Conservation (phyloP, 805 yeast genomes). For the Starmerella kuoi region DNA sequence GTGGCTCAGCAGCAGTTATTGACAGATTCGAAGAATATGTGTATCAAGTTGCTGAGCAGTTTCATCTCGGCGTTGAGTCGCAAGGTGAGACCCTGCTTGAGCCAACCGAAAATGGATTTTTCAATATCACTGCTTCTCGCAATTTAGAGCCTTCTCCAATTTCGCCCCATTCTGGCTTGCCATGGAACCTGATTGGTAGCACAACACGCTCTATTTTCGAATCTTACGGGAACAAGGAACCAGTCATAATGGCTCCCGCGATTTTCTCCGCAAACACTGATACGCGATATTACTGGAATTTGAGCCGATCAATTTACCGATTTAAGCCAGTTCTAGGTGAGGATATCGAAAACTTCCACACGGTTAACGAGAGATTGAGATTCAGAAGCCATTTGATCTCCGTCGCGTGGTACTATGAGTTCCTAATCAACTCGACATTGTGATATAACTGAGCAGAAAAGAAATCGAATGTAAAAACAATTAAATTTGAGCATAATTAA, state of each 20-base stretch:
- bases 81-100: constrained; percentile 27
- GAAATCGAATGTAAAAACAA: not conserved
- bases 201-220: constrained; percentile 41
- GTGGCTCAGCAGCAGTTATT: constrained; percentile 35
- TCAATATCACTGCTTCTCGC: constrained; percentile 29
- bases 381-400: constrained; percentile 40
- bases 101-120: constrained; percentile 30
- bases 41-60: constrained; percentile 35
- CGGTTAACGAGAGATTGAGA: constrained; percentile 47
- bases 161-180: constrained; percentile 34
- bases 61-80: constrained; percentile 38
- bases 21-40: constrained; percentile 29
- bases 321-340: constrained; percentile 39
- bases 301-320: constrained; percentile 50
- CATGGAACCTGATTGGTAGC: constrained; percentile 52
- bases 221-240: constrained; percentile 17
- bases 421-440: constrained; percentile 21
- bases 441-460: not conserved
- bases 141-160: constrained; percentile 42
- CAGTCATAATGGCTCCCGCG: constrained; percentile 39
- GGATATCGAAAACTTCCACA: constrained; percentile 36
- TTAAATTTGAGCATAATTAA: too few relatives aligned
- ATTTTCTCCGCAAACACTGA: constrained; percentile 63
- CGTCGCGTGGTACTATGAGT: constrained; percentile 27
- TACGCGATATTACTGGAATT: constrained; percentile 51